phyloP scores from a whole-genome alignment of 164 flowering plant genomes.

The Berberis vulgaris region DNA sequence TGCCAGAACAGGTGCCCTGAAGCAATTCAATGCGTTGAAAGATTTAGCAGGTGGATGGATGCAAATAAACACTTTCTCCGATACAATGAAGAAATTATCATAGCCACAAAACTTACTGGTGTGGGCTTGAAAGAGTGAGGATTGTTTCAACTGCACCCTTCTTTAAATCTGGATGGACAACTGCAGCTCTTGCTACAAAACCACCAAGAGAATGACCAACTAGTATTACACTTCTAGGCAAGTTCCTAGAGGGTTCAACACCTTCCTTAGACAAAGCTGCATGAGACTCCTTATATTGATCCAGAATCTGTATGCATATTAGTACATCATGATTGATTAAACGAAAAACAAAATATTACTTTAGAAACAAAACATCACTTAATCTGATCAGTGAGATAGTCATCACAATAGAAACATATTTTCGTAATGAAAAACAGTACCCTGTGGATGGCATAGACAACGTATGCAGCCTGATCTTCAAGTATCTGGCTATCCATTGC shows the following conservation, averaged over 20 bases:
- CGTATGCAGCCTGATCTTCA: too few species aligned
- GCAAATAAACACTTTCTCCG: slow-evolving; percentile 14
- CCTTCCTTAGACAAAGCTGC: slow-evolving; percentile 66
- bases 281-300: slow-evolving; percentile 72
- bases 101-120: slow-evolving; percentile 51
- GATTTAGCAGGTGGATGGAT: slow-evolving; percentile 51
- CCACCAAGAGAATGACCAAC: slow-evolving; percentile 99
- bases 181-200: slow-evolving; percentile 96
- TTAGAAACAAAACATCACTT: too few species aligned
- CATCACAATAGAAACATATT: too few species aligned
- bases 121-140: slow-evolving; percentile 91
- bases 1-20: slow-evolving; percentile 89
- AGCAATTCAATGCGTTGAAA: slow-evolving; percentile 53
- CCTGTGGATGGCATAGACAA: too few species aligned
- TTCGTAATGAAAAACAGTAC: too few species aligned
- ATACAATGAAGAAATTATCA: too few species aligned
- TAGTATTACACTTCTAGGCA: slow-evolving; percentile 84
- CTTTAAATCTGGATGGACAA: slow-evolving; percentile 71
- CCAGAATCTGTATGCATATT: slow-evolving; percentile 52
- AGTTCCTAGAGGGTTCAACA: slow-evolving; percentile 44
- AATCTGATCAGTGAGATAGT: too few species aligned
- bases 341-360: too few species aligned
- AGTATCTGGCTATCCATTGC: too few species aligned
- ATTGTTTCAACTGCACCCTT: slow-evolving; percentile 84
- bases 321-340: too few species aligned